phyloP scores from a whole-genome alignment of 2,329 filamentous ascomycete genomes.

The Berkeleyomyces basicola region DNA sequence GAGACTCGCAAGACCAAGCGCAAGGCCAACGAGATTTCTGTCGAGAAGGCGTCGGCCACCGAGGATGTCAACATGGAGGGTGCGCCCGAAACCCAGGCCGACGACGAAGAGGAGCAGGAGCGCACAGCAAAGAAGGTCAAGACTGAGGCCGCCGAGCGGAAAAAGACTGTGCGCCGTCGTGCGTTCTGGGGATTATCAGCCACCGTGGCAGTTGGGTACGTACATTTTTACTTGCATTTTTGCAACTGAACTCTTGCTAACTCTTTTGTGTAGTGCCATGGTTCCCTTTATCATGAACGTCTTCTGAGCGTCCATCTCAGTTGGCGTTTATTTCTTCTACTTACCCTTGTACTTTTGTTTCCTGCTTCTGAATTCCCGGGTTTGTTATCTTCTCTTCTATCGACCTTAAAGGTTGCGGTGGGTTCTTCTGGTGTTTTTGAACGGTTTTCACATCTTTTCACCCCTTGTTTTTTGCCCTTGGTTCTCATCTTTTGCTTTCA shows the following conservation, averaged over 20 bases:
- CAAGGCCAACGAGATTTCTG: conserved; percentile 54
- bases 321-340: conserved; percentile 9
- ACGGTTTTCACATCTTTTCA: conserved; percentile 6
- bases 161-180: conserved; percentile 71
- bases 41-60: conserved; percentile 34
- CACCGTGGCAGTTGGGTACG: conserved; percentile 81
- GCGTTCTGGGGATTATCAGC: conserved; percentile 75
- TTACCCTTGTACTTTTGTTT: conserved; percentile 8
- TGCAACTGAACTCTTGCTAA: conserved; percentile 14
- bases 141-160: conserved; percentile 66
- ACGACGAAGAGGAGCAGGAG: conserved; percentile 26
- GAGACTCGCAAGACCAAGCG: conserved; percentile 46
- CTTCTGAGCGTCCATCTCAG: conserved; percentile 22
- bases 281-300: conserved; percentile 37
- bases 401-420: conserved; percentile 8
- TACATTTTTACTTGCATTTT: conserved; percentile 18
- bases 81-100: conserved; percentile 23
- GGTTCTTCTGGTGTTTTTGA: conserved; percentile 6
- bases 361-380: conserved; percentile 6
- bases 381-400: conserved; percentile 9
- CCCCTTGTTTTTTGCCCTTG: background rate
- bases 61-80: background rate
- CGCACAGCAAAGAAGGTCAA: conserved; percentile 57
- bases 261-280: conserved; percentile 23
- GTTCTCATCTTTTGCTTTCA: background rate